Conservation (phyloP, 129 eudicot species). For the Flaveria trinervia region DNA sequence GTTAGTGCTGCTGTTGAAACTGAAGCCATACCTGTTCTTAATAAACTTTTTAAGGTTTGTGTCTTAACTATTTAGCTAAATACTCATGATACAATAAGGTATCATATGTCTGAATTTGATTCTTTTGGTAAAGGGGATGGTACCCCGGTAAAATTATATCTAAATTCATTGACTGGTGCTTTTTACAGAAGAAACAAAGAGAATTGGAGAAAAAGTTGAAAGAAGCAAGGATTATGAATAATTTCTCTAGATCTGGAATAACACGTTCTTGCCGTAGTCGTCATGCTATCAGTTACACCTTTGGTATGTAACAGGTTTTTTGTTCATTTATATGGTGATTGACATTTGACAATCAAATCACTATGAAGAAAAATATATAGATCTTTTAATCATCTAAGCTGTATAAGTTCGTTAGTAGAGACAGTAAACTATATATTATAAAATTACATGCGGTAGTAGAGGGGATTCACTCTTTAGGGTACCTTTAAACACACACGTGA, state of each 20-base stretch:
- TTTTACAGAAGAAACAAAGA: conserved; percentile 63
- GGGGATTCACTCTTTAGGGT: conserved; percentile 4
- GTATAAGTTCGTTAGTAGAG: not conserved
- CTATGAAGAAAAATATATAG: not conserved
- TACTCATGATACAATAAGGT: conserved; percentile 4
- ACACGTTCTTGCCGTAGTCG: conserved; percentile 71
- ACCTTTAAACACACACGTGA: conserved; percentile 1
- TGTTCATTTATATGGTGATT: not conserved
- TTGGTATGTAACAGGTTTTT: conserved; percentile 52
- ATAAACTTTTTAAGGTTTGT: conserved; percentile 59
- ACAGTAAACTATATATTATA: not conserved
- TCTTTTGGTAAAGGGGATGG: too few relatives aligned
- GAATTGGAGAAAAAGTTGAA: conserved; percentile 43
- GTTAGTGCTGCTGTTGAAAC: conserved; percentile 54
- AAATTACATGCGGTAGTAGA: not conserved
- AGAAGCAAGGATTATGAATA: conserved; percentile 38
- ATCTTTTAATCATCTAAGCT: conserved; percentile 9
- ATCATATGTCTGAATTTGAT: conserved; percentile 14
- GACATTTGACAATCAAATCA: not conserved
- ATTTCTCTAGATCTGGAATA: conserved; percentile 40
- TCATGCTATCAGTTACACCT: conserved; percentile 58
- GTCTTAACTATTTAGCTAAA: not conserved
- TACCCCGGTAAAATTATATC: too few relatives aligned
- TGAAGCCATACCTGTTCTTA: conserved; percentile 68
- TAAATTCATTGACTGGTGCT: not conserved